Evolutionary conservation across 768 basidiomycete genomes (phyloP), one percentile per base, ranked within the genome.

Genomic region (Termitomyces sp.): DNA sequence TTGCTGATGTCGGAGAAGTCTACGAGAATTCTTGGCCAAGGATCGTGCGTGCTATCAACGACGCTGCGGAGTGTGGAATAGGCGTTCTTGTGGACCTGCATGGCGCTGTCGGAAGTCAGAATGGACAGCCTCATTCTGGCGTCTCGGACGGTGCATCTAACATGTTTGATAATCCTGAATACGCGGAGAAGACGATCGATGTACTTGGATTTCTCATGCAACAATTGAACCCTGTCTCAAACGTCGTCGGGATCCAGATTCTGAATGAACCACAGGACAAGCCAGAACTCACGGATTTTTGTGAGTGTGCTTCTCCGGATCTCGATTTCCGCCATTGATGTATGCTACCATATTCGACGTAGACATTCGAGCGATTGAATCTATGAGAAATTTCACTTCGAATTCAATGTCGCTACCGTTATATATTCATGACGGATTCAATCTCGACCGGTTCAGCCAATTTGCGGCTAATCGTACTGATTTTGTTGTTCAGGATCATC

Each of bases 81-180:
- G 90, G 91, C 1, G 88, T 94, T 43, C 80, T 75, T 54, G 65
- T 74, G 74, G 88, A 90, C 69, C 69, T 90, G 26, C 88, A 90
- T 65, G 83, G 85, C 16, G 87, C 85, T n/a, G 79, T 82, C 9
- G 89, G 88, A 22, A 89, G 87, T 66, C 89, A 90, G 68, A 91
- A 90, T 66, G 77, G 77, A 43, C 85, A 88, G 64, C 74, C 83
- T 18, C 88, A 90, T 63, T 84, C 84, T 53, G 88, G 88, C 0
- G 78, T 84, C 3, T 86, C 85, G 20, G 78, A 83, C 53, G 65
- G 80, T 28, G 61, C 73, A 40, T 74, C 78, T 20, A 69, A 74
- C 20, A 77, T 87, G 62, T 85, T 87, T 66, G 65, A 70, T 26
- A 66, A 68, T 36, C 58, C 66, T 24, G 66, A 61, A 32, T 79